Percentiles rank a stretch among this genome's conserved stretches.
Evolutionary conservation across 106 monocot species (phyloP).

Genomic region (Triglochin maritima): DNA sequence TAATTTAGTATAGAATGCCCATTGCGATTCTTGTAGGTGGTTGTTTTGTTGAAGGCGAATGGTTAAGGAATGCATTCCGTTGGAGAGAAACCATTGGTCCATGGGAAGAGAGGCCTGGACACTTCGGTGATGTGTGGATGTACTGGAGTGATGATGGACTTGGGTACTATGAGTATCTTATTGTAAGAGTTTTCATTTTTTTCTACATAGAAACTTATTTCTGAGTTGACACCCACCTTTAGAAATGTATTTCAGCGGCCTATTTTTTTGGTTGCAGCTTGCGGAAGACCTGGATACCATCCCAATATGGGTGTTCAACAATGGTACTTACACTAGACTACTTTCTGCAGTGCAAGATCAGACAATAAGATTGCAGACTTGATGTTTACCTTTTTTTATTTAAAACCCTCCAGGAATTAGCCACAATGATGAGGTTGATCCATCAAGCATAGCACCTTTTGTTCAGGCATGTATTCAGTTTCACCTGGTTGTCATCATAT

Average conservation of each 20-base stretch:
- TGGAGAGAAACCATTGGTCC: conserved; percentile 84
- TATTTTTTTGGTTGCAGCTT: conserved; percentile 33
- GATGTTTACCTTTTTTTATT: neutral
- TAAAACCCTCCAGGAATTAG: conserved; percentile 56
- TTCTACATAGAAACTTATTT: neutral
- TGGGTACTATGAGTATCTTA: conserved; percentile 88
- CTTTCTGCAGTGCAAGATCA: neutral
- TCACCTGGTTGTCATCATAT: neutral
- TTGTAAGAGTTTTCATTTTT: conserved; percentile 26
- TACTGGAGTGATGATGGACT: conserved; percentile 99
- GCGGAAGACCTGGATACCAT: conserved; percentile 77
- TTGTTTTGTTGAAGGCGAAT: conserved; percentile 87
- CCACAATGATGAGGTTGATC: conserved; percentile 65
- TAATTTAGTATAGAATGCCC: too few relatives aligned
- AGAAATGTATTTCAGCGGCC: too few relatives aligned
- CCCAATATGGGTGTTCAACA: conserved; percentile 84
- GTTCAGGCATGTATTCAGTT: conserved; percentile 36
- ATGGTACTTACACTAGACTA: conserved; percentile 34
- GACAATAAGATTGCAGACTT: neutral
- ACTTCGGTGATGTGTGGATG: conserved; percentile 90
- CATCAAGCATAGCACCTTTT: conserved; percentile 55
- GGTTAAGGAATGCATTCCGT: conserved; percentile 90
- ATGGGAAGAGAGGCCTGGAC: conserved; percentile 98
- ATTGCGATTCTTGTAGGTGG: conserved; percentile 44
- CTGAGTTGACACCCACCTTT: neutral